phyloP scores from a whole-genome alignment of 2,329 filamentous ascomycete species.

The Pseudohalonectria lignicola region DNA sequence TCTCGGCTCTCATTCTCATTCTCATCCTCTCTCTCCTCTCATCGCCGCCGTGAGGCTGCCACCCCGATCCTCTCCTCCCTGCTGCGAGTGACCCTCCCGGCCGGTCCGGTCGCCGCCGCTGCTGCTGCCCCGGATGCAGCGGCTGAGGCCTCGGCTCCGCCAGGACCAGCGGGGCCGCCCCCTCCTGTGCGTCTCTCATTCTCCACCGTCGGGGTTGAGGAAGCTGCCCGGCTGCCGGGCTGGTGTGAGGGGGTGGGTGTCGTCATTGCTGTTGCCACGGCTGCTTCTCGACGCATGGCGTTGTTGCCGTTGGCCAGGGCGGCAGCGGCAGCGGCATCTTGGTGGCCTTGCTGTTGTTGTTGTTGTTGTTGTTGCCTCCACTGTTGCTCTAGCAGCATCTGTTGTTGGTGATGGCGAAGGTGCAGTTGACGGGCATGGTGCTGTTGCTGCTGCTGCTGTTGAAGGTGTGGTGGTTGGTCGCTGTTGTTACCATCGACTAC shows the following conservation, averaged over 20 bases:
- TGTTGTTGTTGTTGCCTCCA: background rate
- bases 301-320: background rate
- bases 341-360: background rate
- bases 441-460: background rate
- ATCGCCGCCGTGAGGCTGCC: slow-evolving; percentile 10
- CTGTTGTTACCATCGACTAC: slow-evolving; percentile 6
- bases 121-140: slow-evolving; percentile 2
- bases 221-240: background rate
- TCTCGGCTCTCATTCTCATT: too few species aligned
- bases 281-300: background rate
- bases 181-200: background rate
- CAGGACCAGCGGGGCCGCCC: background rate
- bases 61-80: slow-evolving; percentile 19
- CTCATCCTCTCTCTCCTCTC: slow-evolving; percentile 3
- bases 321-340: background rate
- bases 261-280: background rate
- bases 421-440: background rate
- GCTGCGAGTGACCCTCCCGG: slow-evolving; percentile 14
- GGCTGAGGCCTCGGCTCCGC: background rate
- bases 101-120: slow-evolving; percentile 10
- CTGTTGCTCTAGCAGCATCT: too few species aligned
- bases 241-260: slow-evolving; percentile 3
- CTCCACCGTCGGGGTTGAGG: background rate
- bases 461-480: background rate
- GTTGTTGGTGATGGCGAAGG: background rate